Evolutionary conservation across 1,284 basidiomycete genomes (phyloP), one percentile per base, ranked within the genome.

Genomic region (Gymnopus androsaceus): DNA sequence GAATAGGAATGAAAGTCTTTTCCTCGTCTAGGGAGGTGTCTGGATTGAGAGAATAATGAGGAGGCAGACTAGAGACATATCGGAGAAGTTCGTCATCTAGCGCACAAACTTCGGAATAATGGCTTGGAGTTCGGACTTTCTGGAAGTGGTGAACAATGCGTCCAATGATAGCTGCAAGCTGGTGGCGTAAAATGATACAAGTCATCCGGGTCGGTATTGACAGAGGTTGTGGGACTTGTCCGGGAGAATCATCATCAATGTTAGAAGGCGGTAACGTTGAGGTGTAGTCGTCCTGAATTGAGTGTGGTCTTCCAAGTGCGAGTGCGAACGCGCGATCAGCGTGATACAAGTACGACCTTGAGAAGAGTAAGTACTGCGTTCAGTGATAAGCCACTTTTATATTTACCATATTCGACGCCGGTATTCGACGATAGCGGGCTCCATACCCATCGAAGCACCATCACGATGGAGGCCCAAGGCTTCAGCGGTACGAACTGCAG

Each of bases 81-180:
- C 81, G 83, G 55, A 93, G 77, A 15, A 98, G 74, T 61, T 97
- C 93, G 38, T 93, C 90, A 66, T 98, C 95, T 47, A 98, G 78
- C 1, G 80, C 75, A 40, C 92, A 72, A 36, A 95, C 92, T 65
- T 97, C 94, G 12, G 86, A 83, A 68, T 97, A 97, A 65, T 92
- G 90, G 50, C 88, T 89, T 50, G 82, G 83, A 51, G 86, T 84
- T 54, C 88, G 83, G 19, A 96, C 87, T 73, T 94, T 91, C 70
- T 98, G 95, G 72, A 95, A 98, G 71, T 96, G 93, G 66, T 96
- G 94, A 45, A 94, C 94, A 65, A 98, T 94, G 41, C 87, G 85
- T 25, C 95, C 95, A 60, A 95, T 95, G 58, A 96, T 90, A 45
- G 79, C 78, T 17, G 92, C 89, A 17, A 98, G 80, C 45, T 84